A percentile compares a stretch with the other conserved stretches of the same genome.
Conservation (phyloP, 768 basidiomycete species). For the Antrodiella citrinella region DNA sequence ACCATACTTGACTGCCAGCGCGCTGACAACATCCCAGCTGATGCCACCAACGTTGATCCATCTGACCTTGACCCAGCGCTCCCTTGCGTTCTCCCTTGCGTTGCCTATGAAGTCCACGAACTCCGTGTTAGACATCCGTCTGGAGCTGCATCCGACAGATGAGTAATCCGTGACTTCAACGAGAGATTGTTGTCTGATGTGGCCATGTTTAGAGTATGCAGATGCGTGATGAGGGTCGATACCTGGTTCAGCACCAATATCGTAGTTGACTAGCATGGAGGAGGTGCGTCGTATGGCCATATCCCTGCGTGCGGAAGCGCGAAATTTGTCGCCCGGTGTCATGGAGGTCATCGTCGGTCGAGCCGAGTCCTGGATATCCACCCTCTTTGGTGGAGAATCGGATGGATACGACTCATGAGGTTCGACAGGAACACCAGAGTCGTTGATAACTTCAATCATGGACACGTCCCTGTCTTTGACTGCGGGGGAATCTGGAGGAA, state of each 20-base stretch:
- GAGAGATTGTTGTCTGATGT: slow-evolving; percentile 45
- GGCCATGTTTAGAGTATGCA: slow-evolving; percentile 42
- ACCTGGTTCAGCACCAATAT: slow-evolving; percentile 61
- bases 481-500: too few species aligned
- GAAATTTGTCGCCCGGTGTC: slow-evolving; percentile 40
- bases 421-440: too few species aligned
- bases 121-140: slow-evolving; percentile 45
- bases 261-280: slow-evolving; percentile 18
- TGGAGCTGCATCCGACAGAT: slow-evolving; percentile 36
- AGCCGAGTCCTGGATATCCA: too few species aligned
- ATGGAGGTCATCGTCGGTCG: too few species aligned
- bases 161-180: slow-evolving; percentile 63
- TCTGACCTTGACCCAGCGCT: slow-evolving; percentile 57
- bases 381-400: too few species aligned
- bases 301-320: slow-evolving; percentile 43
- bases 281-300: slow-evolving; percentile 51
- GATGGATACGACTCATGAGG: too few species aligned
- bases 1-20: slow-evolving; percentile 54
- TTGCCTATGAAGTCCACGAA: slow-evolving; percentile 44
- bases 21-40: slow-evolving; percentile 62
- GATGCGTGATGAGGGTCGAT: slow-evolving; percentile 53
- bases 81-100: slow-evolving; percentile 31
- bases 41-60: slow-evolving; percentile 65
- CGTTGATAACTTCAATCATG: too few species aligned
- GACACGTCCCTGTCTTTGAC: too few species aligned